Base-by-base conservation (phyloP, 441 rosid species). In the Gossypium davidsonii region DNA sequence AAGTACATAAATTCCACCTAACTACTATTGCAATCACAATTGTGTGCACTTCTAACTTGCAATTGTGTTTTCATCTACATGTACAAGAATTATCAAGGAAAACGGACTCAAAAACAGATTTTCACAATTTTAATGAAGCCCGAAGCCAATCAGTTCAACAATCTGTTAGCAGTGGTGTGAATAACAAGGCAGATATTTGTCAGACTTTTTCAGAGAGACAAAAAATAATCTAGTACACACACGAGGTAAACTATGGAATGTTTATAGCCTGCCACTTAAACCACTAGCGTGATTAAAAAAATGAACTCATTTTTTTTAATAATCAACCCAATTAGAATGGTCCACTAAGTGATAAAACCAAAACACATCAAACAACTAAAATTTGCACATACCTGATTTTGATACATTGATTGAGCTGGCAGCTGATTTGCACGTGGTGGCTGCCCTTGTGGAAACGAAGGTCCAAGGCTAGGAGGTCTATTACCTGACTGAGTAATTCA, bases 381-480 rank as follows among this genome's bases (percentile, higher is more conserved):
- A 1, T 10, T 23, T n/a, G 15, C 48, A n/a, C 14, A 73, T 59
- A 91, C 97, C 91, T 89, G 93, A 62, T 34, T 63, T 63, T 73
- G 75, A 79, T 88, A 90, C 51, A 78, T 23, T 23, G 81, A 74
- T 57, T 83, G 88, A 55, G 80, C 77, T 21, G 83, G 83, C 64
- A 82, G 82, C 75, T 88, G 96, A 77, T 74, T 88, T 64, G 84
- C 82, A 68, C 72, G 81, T 52, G 85, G 83, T 61, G 83, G 83
- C 80, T 91, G 97, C 67, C 89, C 92, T 80, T 80, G 94, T 44
- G 85, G 86, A 78, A 85, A 91, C 44, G 90, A 88, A 72, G 85
- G 84, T 74, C 88, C 88, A 51, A 80, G 78, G 77, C 80, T 78
- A 66, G 90, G 85, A 70, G 88, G 81, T 68, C 81, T 89, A 74